Evolutionary conservation across 257 asterid species (phyloP).

Genomic region (Lycium ferocissimum): DNA sequence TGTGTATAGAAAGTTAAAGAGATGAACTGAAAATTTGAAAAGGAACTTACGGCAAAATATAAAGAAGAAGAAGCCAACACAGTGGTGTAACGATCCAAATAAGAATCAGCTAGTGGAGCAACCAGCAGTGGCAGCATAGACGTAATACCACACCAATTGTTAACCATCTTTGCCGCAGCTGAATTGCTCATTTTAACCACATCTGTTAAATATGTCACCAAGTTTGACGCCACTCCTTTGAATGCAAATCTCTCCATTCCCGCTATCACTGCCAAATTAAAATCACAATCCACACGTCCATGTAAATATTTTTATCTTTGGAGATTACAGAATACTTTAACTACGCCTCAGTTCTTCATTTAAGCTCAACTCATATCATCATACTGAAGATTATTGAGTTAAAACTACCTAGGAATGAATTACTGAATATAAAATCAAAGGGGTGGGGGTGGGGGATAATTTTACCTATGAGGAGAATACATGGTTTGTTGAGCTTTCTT

Average conservation of each 20-base stretch:
- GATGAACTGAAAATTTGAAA: background rate
- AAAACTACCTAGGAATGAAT: background rate
- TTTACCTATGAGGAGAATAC: conserved; percentile 81
- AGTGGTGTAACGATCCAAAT: conserved; percentile 68
- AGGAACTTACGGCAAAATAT: conserved; percentile 67
- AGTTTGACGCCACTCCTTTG: conserved; percentile 94
- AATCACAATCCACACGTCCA: background rate
- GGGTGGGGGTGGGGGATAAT: background rate
- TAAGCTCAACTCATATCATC: background rate
- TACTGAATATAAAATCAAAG: too few relatives aligned
- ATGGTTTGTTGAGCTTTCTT: conserved; percentile 65
- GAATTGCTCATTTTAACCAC: conserved; percentile 81
- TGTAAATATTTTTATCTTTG: background rate
- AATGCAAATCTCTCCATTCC: conserved; percentile 95
- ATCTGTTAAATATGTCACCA: conserved; percentile 85
- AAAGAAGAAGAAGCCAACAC: conserved; percentile 63
- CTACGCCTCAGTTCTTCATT: background rate
- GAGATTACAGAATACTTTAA: too few relatives aligned
- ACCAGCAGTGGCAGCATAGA: conserved; percentile 79
- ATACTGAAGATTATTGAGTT: background rate
- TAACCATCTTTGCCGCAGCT: conserved; percentile 84
- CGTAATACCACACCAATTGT: conserved; percentile 84
- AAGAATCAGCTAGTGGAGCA: conserved; percentile 82
- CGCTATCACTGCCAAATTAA: conserved; percentile 54
- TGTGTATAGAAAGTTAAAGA: background rate